Conservation (phyloP, 176 grass and related monocot genomes). For the Paspalum notatum region DNA sequence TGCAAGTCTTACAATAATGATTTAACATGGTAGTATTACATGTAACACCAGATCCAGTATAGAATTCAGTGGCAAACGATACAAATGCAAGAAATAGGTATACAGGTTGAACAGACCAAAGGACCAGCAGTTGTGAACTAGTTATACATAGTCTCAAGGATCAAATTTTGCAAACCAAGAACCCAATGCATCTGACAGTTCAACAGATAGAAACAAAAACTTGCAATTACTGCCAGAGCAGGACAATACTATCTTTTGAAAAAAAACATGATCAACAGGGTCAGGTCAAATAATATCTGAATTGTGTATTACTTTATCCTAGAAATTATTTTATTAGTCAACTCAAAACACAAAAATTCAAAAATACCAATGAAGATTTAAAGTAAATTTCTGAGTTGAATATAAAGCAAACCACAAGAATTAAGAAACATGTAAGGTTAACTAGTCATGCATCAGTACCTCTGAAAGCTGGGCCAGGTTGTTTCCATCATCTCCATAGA, state of each 20-base stretch:
- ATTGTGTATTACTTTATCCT: not conserved
- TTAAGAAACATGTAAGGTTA: constrained; percentile 1
- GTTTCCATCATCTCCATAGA: constrained; percentile 42
- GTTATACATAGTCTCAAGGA: not conserved
- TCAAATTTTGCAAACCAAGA: constrained; percentile 11
- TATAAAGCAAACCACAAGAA: not conserved
- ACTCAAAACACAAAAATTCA: constrained; percentile 11
- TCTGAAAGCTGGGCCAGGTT: constrained; percentile 43
- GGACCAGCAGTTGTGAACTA: not conserved
- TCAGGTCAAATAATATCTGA: constrained; percentile 3
- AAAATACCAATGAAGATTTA: not conserved
- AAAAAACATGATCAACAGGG: not conserved
- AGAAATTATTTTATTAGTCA: not conserved
- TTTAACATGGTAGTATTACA: not conserved
- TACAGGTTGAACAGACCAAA: not conserved
- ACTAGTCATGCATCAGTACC: constrained; percentile 6
- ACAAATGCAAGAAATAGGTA: constrained; percentile 5
- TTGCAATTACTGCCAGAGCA: not conserved
- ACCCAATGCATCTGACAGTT: not conserved
- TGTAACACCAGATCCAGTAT: not conserved
- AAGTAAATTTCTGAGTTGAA: not conserved
- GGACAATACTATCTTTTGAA: not conserved
- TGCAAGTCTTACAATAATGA: not conserved
- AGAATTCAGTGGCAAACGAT: not conserved
- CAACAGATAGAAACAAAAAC: constrained; percentile 3